Evolutionary conservation across 192 early-diverging fungal genomes (phyloP).

Genomic region (Coemansia biformis): DNA sequence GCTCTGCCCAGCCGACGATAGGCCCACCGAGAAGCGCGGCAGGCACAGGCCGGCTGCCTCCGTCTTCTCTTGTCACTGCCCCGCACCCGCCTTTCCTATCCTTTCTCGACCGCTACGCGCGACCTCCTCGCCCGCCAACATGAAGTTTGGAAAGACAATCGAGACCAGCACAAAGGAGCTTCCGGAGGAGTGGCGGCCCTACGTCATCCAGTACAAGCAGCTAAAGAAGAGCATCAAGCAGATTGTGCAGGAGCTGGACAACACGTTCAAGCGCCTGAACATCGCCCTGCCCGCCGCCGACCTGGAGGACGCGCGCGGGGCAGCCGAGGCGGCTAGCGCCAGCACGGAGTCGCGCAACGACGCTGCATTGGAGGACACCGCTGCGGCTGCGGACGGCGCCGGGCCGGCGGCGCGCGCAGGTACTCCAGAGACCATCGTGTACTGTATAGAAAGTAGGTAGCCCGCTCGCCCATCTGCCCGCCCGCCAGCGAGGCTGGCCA

Average conservation of each 20-base stretch:
- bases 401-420: background rate
- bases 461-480: no score
- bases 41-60: no score
- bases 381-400: no score
- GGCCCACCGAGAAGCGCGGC: no score
- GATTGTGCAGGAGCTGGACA: slow-evolving; percentile 66
- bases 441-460: slow-evolving; percentile 49
- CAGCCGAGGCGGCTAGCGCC: no score
- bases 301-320: slow-evolving; percentile 5
- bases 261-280: slow-evolving; percentile 30
- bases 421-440: slow-evolving; percentile 24
- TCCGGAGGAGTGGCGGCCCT: slow-evolving; percentile 66
- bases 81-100: background rate
- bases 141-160: slow-evolving; percentile 74
- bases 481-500: no score
- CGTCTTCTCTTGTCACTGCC: no score
- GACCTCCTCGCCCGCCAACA: slow-evolving; percentile 19
- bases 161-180: slow-evolving; percentile 62
- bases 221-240: slow-evolving; percentile 67
- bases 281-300: slow-evolving; percentile 9
- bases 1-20: no score
- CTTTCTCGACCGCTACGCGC: background rate
- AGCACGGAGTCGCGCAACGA: background rate
- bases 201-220: slow-evolving; percentile 69
- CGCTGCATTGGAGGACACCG: no score